These are phyloP conservation scores for Mariannaea elegans DNA, from an alignment of 2,329 filamentous ascomycete genomes.

Conservation along the genomic window DNA sequence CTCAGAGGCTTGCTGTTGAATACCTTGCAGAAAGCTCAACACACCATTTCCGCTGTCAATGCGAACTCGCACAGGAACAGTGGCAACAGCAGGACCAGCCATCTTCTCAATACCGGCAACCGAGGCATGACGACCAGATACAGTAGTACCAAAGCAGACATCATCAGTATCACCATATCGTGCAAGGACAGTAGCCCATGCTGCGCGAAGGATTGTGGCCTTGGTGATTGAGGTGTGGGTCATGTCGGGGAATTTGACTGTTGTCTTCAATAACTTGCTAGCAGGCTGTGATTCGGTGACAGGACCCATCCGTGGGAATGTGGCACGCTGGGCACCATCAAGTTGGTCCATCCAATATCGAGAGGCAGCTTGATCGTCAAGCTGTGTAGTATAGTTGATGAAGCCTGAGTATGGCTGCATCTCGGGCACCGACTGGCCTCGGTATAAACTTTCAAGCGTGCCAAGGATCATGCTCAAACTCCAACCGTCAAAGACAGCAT, in stretches of 20 bases:
- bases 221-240: slow-evolving; percentile 12
- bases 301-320: background rate
- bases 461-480: slow-evolving; percentile 16
- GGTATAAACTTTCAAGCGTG: background rate
- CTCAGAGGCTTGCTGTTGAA: slow-evolving; percentile 26
- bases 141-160: slow-evolving; percentile 27
- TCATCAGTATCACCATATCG: slow-evolving; percentile 47
- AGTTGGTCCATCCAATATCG: slow-evolving; percentile 3
- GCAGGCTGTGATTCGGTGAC: too few species aligned
- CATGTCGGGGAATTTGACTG: slow-evolving; percentile 45
- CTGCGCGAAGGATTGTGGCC: slow-evolving; percentile 44
- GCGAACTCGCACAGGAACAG: slow-evolving; percentile 51
- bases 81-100: slow-evolving; percentile 48
- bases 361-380: background rate
- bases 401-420: slow-evolving; percentile 1
- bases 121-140: slow-evolving; percentile 38
- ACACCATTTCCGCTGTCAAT: slow-evolving; percentile 35
- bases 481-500: slow-evolving; percentile 38
- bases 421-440: background rate
- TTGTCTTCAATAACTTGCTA: slow-evolving; percentile 46
- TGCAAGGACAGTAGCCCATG: slow-evolving; percentile 59
- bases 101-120: slow-evolving; percentile 31
- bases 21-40: background rate
- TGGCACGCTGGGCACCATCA: background rate
- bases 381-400: slow-evolving; percentile 1